These are phyloP conservation scores for Mortierella hygrophila DNA, from an alignment of 192 early-diverging fungal genomes.

Conservation along the genomic window DNA sequence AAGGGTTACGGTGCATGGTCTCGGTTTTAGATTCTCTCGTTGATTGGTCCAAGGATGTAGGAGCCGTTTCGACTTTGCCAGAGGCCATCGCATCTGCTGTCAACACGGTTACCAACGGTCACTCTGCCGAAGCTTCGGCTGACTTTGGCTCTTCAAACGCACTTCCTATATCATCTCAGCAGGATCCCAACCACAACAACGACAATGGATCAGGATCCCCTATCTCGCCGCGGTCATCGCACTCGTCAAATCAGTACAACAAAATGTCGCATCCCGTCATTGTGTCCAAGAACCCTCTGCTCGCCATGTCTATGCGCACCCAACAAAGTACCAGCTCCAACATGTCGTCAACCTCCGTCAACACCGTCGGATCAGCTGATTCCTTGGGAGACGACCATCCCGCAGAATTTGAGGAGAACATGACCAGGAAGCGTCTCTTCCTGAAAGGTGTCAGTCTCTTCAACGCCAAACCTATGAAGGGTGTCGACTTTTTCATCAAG, in stretches of 20 bases:
- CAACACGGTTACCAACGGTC: conserved; percentile 25
- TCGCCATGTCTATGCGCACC: conserved; percentile 50
- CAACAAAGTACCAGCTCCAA: conserved; percentile 50
- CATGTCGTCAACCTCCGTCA: conserved; percentile 52
- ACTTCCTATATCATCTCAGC: conserved; percentile 29
- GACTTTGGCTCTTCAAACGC: conserved; percentile 12
- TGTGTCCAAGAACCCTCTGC: conserved; percentile 59
- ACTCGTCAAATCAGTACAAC: conserved; percentile 31
- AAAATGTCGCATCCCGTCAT: conserved; percentile 58
- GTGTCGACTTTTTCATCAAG: conserved; percentile 83
- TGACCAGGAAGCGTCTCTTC: conserved; percentile 88
- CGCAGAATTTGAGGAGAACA: conserved; percentile 84
- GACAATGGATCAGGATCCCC: conserved; percentile 31
- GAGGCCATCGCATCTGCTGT: conserved; percentile 35
- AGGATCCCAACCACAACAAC: not conserved
- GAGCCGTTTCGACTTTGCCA: conserved; percentile 26
- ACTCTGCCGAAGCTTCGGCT: conserved; percentile 26
- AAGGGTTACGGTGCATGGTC: conserved; percentile 70
- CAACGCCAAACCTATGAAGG: conserved; percentile 90
- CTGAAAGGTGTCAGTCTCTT: conserved; percentile 83
- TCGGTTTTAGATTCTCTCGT: conserved; percentile 75
- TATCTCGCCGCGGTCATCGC: conserved; percentile 23
- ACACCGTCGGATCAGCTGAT: conserved; percentile 46
- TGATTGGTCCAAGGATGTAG: conserved; percentile 72
- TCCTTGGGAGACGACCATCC: conserved; percentile 81